These are phyloP conservation scores for Fusarium stilboides DNA, from an alignment of 2,329 filamentous ascomycete species.

Conservation along the genomic window DNA sequence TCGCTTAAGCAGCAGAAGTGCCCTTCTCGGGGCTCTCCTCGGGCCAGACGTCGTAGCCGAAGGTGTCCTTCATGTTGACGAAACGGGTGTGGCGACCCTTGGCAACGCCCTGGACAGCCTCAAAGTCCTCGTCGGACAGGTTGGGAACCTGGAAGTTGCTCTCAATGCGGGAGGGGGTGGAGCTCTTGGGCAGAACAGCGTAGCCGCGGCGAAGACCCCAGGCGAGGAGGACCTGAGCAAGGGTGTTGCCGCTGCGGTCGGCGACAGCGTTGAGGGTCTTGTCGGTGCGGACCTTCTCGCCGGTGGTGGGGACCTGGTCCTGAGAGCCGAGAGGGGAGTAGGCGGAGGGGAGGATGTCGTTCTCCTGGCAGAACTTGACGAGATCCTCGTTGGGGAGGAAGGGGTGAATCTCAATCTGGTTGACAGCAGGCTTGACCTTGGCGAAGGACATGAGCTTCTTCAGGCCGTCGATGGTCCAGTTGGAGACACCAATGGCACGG, in stretches of 20 bases:
- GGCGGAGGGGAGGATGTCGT: slow-evolving; percentile 66
- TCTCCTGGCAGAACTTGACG: slow-evolving; percentile 66
- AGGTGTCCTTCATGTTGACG: slow-evolving; percentile 87
- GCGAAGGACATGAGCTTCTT: slow-evolving; percentile 53
- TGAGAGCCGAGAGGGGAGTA: slow-evolving; percentile 76
- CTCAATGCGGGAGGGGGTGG: slow-evolving; percentile 74
- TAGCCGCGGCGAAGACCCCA: slow-evolving; percentile 78
- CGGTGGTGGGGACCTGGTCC: slow-evolving; percentile 48
- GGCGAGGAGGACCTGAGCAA: slow-evolving; percentile 66
- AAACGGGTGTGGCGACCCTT: slow-evolving; percentile 78
- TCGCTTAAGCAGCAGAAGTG: slow-evolving; percentile 25
- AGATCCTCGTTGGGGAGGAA: slow-evolving; percentile 64
- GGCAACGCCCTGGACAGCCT: slow-evolving; percentile 55
- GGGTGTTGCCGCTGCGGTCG: slow-evolving; percentile 65
- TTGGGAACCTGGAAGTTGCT: slow-evolving; percentile 48
- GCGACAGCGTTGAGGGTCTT: slow-evolving; percentile 65
- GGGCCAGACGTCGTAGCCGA: slow-evolving; percentile 80
- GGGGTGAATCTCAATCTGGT: slow-evolving; percentile 60
- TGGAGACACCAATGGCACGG: slow-evolving; percentile 66
- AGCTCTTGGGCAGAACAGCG: slow-evolving; percentile 79
- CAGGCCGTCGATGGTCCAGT: slow-evolving; percentile 63
- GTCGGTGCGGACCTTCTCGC: slow-evolving; percentile 53
- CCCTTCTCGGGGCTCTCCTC: slow-evolving; percentile 61
- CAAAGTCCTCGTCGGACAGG: slow-evolving; percentile 69
- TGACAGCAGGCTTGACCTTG: slow-evolving; percentile 64